Percentiles rank a stretch among this genome's conserved stretches.
These are phyloP conservation scores for Ajuga chamaepitys DNA, from an alignment of 257 asterid genomes.

Conservation along the genomic window DNA sequence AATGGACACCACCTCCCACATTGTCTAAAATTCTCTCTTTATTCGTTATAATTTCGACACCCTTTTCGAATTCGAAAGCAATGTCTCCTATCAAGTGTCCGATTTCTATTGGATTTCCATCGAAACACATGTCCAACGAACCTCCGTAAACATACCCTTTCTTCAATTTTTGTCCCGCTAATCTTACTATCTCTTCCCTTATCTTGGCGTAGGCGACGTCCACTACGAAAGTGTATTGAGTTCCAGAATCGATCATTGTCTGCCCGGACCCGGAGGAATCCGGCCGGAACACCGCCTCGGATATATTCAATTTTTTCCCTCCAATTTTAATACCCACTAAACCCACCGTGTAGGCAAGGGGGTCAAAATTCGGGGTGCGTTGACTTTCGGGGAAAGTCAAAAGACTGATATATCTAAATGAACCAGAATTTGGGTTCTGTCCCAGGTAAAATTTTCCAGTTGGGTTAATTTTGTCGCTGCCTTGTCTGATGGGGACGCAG, in stretches of 20 bases:
- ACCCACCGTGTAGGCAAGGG: constrained; percentile 64
- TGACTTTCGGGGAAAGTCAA: constrained; percentile 52
- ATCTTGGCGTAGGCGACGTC: constrained; percentile 51
- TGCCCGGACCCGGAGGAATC: constrained; percentile 80
- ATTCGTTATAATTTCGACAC: constrained; percentile 38
- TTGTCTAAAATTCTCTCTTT: constrained; percentile 45
- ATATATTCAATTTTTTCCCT: constrained; percentile 40
- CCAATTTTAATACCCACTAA: constrained; percentile 52
- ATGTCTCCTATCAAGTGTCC: constrained; percentile 52
- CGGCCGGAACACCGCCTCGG: constrained; percentile 48
- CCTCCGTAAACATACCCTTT: constrained; percentile 53
- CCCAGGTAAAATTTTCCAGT: constrained; percentile 69
- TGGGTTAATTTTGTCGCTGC: constrained; percentile 15
- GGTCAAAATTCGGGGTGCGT: constrained; percentile 69
- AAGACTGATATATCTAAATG: constrained; percentile 35
- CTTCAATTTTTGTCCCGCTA: constrained; percentile 51
- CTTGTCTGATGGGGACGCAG: constrained; percentile 56
- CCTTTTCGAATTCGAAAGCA: constrained; percentile 48
- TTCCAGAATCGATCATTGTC: constrained; percentile 88
- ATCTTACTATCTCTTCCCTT: constrained; percentile 38
- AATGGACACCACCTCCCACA: constrained; percentile 56
- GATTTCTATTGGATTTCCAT: constrained; percentile 29
- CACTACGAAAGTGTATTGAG: constrained; percentile 68
- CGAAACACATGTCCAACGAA: constrained; percentile 69
- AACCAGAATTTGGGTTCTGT: constrained; percentile 47